Base-by-base conservation (phyloP, 2,329 filamentous ascomycete genomes). In the Simplicillium sp. region DNA sequence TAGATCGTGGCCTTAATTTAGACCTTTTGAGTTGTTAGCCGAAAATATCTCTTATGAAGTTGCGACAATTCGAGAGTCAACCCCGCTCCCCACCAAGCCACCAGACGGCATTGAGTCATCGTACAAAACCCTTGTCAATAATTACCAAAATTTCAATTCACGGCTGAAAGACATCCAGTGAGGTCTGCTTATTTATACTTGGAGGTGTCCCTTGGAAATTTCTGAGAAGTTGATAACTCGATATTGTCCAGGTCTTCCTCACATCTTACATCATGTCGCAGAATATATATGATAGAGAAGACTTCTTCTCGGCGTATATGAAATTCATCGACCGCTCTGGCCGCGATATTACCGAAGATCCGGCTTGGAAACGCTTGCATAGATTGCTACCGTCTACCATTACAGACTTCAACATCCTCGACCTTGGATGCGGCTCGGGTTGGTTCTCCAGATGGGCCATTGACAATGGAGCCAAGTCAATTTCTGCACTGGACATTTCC, bases 361-460 rank as follows among this genome's bases (percentile, higher is more conserved):
- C 61, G 14, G 66, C 68, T 57, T 71, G 65, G 67, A 60, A 62
- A 3, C 54, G 52, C n/a, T 48, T 71, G n/a, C 52, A 52, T 17
- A 44, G 54, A 4, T 60, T 70, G 50, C 51, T 71, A 20, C 61
- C 63, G 3, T 2, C 25, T 7, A 36, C 50, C 31, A 48, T 62
- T 34, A 39, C 41, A 8, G 57, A 50, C n/a, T 44, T 52, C 4
- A 48, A 44, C 13, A 50, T 69, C 25, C 58, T 71, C 8, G 66
- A 71, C 48, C 56, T 71, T 4, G 67, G 66, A 4, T 70, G 68
- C 48, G 67, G 66, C 12, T 63, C 66, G 45, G 67, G 67, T 15
- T 70, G 65, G 64, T 67, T 68, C 44, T 52, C 57, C 28, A 61
- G 64, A n/a, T 70, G 59, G 56, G 62, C 65, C 11, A 48, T 53